Evolutionary conservation across 2,329 filamentous ascomycete species (phyloP).

Genomic region (Pseudogymnoascus sp.): DNA sequence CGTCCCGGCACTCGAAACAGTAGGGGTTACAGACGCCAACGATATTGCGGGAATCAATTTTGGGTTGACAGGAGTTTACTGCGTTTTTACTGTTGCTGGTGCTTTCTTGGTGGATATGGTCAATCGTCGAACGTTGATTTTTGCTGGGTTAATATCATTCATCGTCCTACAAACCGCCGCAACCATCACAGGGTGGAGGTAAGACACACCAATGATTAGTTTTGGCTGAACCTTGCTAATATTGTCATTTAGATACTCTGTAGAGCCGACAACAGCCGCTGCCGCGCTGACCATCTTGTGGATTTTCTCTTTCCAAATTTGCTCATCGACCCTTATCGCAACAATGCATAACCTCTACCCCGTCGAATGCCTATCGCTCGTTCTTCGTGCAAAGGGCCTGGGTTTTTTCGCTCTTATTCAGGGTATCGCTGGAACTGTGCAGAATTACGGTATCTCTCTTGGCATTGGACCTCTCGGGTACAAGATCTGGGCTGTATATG

Average conservation of each 20-base stretch:
- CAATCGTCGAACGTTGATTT: conserved; percentile 38
- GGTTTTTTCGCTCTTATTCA: conserved; percentile 39
- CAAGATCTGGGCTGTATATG: conserved; percentile 45
- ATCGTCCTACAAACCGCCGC: conserved; percentile 38
- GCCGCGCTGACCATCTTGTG: conserved; percentile 39
- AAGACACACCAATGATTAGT: background rate
- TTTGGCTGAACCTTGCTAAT: background rate
- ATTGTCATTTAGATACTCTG: conserved; percentile 26
- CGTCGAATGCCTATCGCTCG: conserved; percentile 37
- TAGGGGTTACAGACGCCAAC: conserved; percentile 33
- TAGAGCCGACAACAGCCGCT: conserved; percentile 28
- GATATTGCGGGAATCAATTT: conserved; percentile 37
- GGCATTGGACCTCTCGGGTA: conserved; percentile 41
- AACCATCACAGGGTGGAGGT: conserved; percentile 41
- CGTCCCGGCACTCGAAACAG: conserved; percentile 34
- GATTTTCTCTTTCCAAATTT: conserved; percentile 43
- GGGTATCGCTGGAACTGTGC: conserved; percentile 36
- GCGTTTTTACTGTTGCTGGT: conserved; percentile 39
- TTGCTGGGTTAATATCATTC: conserved; percentile 36
- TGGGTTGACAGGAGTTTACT: conserved; percentile 38
- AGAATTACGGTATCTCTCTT: conserved; percentile 41
- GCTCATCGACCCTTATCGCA: conserved; percentile 38
- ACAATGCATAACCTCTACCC: conserved; percentile 44
- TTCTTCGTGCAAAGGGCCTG: conserved; percentile 40
- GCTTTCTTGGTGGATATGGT: conserved; percentile 37